These are phyloP conservation scores for Pyrrhoderma noxium DNA, from an alignment of 1,284 basidiomycete genomes.

Conservation along the genomic window DNA sequence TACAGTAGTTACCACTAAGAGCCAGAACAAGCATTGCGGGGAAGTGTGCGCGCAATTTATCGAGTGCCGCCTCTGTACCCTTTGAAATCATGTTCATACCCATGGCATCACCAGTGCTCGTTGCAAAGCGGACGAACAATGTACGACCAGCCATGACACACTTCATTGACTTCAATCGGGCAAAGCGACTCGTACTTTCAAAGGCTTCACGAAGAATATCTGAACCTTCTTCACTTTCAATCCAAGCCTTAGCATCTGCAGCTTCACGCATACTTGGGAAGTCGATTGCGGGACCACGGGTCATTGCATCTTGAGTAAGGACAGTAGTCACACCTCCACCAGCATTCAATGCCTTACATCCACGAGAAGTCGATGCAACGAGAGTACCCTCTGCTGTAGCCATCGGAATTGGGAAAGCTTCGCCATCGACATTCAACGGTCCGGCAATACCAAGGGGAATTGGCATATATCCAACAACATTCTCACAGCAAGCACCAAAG, in stretches of 20 bases:
- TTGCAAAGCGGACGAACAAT: constrained; percentile 93
- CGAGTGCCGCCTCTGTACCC: constrained; percentile 91
- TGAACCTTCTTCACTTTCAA: constrained; percentile 82
- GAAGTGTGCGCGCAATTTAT: constrained; percentile 74
- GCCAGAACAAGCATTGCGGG: constrained; percentile 94
- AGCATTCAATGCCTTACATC: constrained; percentile 96
- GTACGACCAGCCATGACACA: constrained; percentile 86
- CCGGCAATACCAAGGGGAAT: constrained; percentile 96
- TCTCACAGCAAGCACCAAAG: constrained; percentile 97
- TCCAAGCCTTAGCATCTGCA: constrained; percentile 83
- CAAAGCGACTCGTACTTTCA: constrained; percentile 91
- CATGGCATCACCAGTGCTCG: constrained; percentile 97
- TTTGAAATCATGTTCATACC: constrained; percentile 99
- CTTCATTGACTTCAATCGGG: constrained; percentile 77
- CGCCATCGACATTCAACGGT: constrained; percentile 88
- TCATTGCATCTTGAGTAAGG: constrained; percentile 93
- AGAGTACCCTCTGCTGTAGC: constrained; percentile 98
- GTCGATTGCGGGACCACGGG: constrained; percentile 94
- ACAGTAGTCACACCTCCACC: constrained; percentile 95
- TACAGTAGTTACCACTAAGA: constrained; percentile 97
- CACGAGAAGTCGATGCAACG: constrained; percentile 94
- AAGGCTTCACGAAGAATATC: constrained; percentile 77
- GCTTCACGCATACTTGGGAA: constrained; percentile 82
- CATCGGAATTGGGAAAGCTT: constrained; percentile 91
- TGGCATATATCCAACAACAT: constrained; percentile 97